Evolutionary conservation across 495 filamentous ascomycete species (phyloP).

Genomic region (Neurospora sp.): DNA sequence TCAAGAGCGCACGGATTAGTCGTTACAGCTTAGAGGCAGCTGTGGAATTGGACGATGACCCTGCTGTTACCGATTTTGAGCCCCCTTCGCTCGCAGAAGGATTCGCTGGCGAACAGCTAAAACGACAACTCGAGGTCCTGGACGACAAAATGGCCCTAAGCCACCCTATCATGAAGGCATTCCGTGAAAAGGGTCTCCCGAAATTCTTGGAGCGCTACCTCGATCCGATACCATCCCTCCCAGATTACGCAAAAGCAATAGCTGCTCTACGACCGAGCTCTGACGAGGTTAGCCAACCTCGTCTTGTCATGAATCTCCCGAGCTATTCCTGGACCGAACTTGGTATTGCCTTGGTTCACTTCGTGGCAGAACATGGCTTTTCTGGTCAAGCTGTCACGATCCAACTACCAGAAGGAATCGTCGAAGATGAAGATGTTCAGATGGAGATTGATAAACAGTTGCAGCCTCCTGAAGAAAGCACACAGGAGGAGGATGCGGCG

Average conservation of each 20-base stretch:
- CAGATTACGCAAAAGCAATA: constrained; percentile 37
- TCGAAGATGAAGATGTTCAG: constrained; percentile 24
- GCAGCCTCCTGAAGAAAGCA: constrained; percentile 7
- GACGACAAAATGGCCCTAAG: constrained; percentile 63
- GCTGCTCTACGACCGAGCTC: constrained; percentile 11
- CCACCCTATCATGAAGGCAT: constrained; percentile 55
- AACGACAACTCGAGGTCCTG: constrained; percentile 52
- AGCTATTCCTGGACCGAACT: constrained; percentile 33
- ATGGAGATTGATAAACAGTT: constrained; percentile 30
- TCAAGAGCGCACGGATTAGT: constrained; percentile 65
- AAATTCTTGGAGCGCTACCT: constrained; percentile 53
- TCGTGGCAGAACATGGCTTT: constrained; percentile 21
- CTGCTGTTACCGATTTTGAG: constrained; percentile 58
- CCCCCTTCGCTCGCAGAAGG: constrained; percentile 76
- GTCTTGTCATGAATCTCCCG: constrained; percentile 32
- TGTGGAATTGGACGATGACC: constrained; percentile 72
- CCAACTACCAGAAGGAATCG: constrained; percentile 23
- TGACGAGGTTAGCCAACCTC: constrained; percentile 44
- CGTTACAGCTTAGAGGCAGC: constrained; percentile 89
- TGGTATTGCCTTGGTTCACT: constrained; percentile 27
- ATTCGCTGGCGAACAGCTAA: constrained; percentile 71
- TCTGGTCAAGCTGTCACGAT: constrained; percentile 25
- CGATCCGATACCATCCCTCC: constrained; percentile 72
- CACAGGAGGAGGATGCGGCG: not conserved
- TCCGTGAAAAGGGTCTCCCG: constrained; percentile 52